Evolutionary conservation across 1,139 yeast species (phyloP), one percentile per base, ranked within the genome.

Genomic region (Pichia sorboxylosa): DNA sequence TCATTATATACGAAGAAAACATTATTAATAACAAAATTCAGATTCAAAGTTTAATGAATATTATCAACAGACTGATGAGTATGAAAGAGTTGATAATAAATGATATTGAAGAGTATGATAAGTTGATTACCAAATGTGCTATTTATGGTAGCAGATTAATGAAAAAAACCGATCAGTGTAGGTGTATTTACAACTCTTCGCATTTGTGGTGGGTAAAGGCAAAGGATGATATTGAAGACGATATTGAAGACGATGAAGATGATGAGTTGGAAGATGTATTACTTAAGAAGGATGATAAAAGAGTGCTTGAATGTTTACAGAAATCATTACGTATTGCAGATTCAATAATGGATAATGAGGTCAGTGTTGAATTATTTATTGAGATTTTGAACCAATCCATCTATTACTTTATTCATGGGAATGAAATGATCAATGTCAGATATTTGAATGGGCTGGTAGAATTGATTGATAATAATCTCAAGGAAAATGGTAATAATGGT

Each of bases 201-300:
- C 96, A 90, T 55, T 60, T 90, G 33, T 90, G 96, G 95, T 85
- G 94, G 93, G 81, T 92, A 54, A 68, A 78, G 15, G 87, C 80
- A 43, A 55, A 51, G 27, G 40, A 42, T 22, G 50, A 42, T 21
- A 49, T 45, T 4, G 28, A 20, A 4, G 27, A 20, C 16, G 25
- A 5, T 19, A 30, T 6, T 11, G 22, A 16, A 16, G 22, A 31
- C 9, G 25, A 21, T 4, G 18, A 41, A n/a, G 34, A 41, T 20
- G 9, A 8, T 7, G 25, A 23, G 10, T 9, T 23, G 9, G 28
- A 29, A 11, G 48, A 49, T 26, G 43, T 51, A 5, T 32, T 52
- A 4, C 35, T 55, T 20, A 69, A 61, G 50, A 59, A 72, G 26
- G 77, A 73, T 46, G 77, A 73, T 27, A 73, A 67, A 48, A 61